Evolutionary conservation across 1,139 yeast species (phyloP), one percentile per base, ranked within the genome.

Genomic region (Kazachstania sp.): DNA sequence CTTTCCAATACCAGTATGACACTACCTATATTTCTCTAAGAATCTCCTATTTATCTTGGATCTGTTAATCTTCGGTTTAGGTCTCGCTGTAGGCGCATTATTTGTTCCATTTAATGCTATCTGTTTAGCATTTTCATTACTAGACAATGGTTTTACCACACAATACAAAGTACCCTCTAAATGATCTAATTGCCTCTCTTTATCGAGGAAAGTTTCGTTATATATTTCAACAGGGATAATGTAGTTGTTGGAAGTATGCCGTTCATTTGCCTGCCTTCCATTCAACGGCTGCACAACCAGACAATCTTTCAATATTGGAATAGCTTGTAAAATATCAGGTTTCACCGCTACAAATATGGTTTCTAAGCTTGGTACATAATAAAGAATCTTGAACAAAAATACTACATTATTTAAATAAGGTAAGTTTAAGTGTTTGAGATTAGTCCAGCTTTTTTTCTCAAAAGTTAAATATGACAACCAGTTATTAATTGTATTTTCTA

Each of bases 381-480:
- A 15, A 34, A 49, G 41, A 3, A 47, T 13, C 4, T 55, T 51
- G 41, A 45, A 49, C 35, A 54, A 37, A 13, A 51, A 11, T 41
- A 45, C 49, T 3, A 49, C 49, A 36, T 41, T 50, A 13, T 34
- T 41, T 13, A 54, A 41, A 28, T 48, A 46, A 3, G 52, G 49
- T 19, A 54, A 3, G 11, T 41, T 39, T 13, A 54, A 29, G n/a
- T 29, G 39, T 12, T 15, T 26, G 12, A 52, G 32, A 9, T 34
- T 20, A 23, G 29, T 20, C 58, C 58, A 55, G n/a, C 41, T 41
- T 4, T 40, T 40, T 3, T 30, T 4, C 28, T 46, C 41, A 13
- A 39, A 38, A 23, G 23, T 31, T 15, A 54, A 29, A 26, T 50
- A 44, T 18, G 48, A 47, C 7, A 38, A 45, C 56, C 57, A 54